Evolutionary conservation across 352 stramenopile genomes (phyloP).

Genomic region (Phytophthora pistaciae): DNA sequence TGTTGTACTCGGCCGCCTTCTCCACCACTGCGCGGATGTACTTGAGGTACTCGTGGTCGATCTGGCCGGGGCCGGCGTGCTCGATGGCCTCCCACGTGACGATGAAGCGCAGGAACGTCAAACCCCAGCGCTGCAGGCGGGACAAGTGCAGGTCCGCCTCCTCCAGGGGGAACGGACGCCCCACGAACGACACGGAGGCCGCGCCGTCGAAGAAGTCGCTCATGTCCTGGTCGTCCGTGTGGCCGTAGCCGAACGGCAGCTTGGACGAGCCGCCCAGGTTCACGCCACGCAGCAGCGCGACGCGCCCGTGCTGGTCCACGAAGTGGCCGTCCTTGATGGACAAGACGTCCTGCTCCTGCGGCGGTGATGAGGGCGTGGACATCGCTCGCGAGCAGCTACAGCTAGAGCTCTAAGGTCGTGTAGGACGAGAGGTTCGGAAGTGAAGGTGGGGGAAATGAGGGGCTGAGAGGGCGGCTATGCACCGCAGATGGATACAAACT

Average conservation of each 20-base stretch:
- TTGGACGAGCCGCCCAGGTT: slow-evolving; percentile 80
- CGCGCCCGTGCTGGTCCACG: slow-evolving; percentile 57
- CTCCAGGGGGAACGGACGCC: slow-evolving; percentile 83
- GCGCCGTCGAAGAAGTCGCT: slow-evolving; percentile 58
- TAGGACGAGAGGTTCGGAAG: background rate
- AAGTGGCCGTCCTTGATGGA: slow-evolving; percentile 64
- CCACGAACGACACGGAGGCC: slow-evolving; percentile 65
- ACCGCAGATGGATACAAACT: slow-evolving; percentile 17
- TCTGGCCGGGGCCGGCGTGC: slow-evolving; percentile 80
- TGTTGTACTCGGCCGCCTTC: slow-evolving; percentile 63
- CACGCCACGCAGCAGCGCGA: slow-evolving; percentile 63
- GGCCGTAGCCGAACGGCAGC: slow-evolving; percentile 50
- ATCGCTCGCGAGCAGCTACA: background rate
- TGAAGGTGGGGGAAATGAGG: background rate
- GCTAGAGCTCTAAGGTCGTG: too few species aligned
- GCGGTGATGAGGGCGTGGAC: background rate
- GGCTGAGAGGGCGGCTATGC: background rate
- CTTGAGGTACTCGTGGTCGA: slow-evolving; percentile 84
- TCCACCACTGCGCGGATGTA: slow-evolving; percentile 79
- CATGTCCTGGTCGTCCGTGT: slow-evolving; percentile 37
- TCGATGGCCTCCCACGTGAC: slow-evolving; percentile 93
- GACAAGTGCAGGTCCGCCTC: slow-evolving; percentile 83
- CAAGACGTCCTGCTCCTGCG: slow-evolving; percentile 34
- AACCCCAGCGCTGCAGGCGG: slow-evolving; percentile 77
- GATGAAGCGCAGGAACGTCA: slow-evolving; percentile 85